A percentile compares a stretch with the other conserved stretches of the same genome.
Conservation (phyloP, 2,329 filamentous ascomycete genomes). For the Aspergillus chevalieri region DNA sequence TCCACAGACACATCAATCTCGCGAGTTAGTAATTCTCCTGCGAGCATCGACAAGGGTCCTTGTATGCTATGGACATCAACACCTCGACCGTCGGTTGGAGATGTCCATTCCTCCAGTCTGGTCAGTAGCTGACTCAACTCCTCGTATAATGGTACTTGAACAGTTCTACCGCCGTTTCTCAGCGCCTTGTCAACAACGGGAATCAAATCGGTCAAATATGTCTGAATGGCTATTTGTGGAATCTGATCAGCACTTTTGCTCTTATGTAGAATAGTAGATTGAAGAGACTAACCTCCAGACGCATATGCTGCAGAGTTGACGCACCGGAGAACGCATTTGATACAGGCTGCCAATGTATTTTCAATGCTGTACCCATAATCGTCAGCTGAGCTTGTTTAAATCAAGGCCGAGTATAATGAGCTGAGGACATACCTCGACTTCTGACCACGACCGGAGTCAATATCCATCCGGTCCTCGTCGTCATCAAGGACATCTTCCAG, state of each 20-base stretch:
- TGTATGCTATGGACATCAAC: constrained; percentile 20
- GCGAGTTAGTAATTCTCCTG: constrained; percentile 23
- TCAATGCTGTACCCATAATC: constrained; percentile 18
- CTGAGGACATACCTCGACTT: constrained; percentile 23
- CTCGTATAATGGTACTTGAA: constrained; percentile 30
- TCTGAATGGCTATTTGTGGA: constrained; percentile 23
- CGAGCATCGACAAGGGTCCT: constrained; percentile 22
- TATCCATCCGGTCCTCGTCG: constrained; percentile 61
- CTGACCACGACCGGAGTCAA: constrained; percentile 49
- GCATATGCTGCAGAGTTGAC: constrained; percentile 24
- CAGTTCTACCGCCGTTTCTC: constrained; percentile 26
- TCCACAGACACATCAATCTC: constrained; percentile 33
- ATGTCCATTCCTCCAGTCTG: constrained; percentile 22
- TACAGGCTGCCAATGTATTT: constrained; percentile 34
- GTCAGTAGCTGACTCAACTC: constrained; percentile 29
- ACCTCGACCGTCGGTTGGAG: constrained; percentile 6
- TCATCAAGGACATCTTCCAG: constrained; percentile 52
- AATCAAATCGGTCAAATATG: constrained; percentile 24
- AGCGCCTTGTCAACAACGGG: constrained; percentile 25
- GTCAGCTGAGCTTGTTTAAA: constrained; percentile 1
- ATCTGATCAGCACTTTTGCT: not conserved
- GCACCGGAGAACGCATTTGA: constrained; percentile 35
- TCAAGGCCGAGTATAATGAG: not conserved
- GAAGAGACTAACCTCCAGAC: constrained; percentile 19
- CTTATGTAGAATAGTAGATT: constrained; percentile 11